Evolutionary conservation across 2,329 filamentous ascomycete species (phyloP).

Genomic region (Paecilomyces fulvus): DNA sequence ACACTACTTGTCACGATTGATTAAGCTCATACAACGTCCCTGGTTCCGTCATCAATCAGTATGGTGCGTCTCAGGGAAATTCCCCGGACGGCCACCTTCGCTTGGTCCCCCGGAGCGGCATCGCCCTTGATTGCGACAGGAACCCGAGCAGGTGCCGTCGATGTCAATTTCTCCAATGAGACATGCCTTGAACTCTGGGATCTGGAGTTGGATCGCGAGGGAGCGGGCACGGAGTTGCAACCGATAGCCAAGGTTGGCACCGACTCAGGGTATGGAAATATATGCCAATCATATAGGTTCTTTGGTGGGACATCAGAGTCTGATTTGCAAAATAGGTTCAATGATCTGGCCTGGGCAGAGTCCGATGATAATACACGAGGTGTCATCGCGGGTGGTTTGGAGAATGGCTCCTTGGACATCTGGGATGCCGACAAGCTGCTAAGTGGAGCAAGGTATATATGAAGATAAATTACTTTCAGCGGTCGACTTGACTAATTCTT

Average conservation of each 20-base stretch:
- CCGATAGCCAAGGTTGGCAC: conserved; percentile 75
- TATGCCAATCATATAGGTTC: not conserved
- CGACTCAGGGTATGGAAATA: conserved; percentile 66
- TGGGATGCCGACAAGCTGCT: conserved; percentile 77
- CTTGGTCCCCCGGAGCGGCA: conserved; percentile 78
- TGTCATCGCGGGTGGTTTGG: conserved; percentile 88
- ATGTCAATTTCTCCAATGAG: conserved; percentile 95
- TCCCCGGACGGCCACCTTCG: conserved; percentile 90
- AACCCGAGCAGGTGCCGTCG: conserved; percentile 88
- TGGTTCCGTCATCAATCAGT: conserved; percentile 22
- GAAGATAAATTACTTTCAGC: conserved; percentile 6
- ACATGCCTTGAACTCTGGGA: conserved; percentile 97
- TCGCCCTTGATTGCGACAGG: conserved; percentile 84
- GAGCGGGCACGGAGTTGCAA: conserved; percentile 73
- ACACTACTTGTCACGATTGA: conserved; percentile 4
- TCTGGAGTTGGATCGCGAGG: conserved; percentile 67
- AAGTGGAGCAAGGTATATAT: conserved; percentile 39
- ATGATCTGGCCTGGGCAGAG: conserved; percentile 91
- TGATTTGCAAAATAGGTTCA: conserved; percentile 58
- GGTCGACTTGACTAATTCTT: conserved; percentile 4
- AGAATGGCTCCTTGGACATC: conserved; percentile 85
- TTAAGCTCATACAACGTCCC: conserved; percentile 14
- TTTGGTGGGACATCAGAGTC: conserved; percentile 14
- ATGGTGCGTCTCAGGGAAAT: conserved; percentile 98
- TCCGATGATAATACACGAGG: conserved; percentile 71